A percentile compares a stretch with the other conserved stretches of the same genome.
These are phyloP conservation scores for Croton setiger DNA, from an alignment of 441 rosid genomes.

Conservation along the genomic window DNA sequence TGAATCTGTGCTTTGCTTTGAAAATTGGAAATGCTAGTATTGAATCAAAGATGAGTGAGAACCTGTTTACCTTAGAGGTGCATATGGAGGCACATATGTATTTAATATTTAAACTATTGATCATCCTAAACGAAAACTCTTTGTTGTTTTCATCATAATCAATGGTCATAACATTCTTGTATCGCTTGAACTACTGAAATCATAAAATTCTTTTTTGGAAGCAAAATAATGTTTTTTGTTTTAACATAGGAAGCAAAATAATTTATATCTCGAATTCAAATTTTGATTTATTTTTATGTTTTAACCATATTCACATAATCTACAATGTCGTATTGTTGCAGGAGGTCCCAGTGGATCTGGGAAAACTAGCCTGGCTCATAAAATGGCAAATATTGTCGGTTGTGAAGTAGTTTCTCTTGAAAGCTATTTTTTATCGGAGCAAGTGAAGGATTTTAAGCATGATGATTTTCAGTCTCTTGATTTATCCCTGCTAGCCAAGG, in stretches of 20 bases:
- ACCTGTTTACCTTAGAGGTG: background rate
- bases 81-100: background rate
- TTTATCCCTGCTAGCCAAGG: slow-evolving; percentile 88
- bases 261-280: background rate
- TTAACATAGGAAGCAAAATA: no score
- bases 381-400: slow-evolving; percentile 99
- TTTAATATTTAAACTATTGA: background rate
- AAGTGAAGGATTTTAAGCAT: slow-evolving; percentile 83
- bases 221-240: no score
- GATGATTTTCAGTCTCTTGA: slow-evolving; percentile 94
- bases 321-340: slow-evolving; percentile 32
- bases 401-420: slow-evolving; percentile 99
- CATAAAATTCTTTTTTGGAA: no score
- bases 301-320: background rate
- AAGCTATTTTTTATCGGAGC: slow-evolving; percentile 85
- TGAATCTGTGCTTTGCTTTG: background rate
- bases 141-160: background rate
- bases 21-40: background rate
- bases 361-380: slow-evolving; percentile 98
- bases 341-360: slow-evolving; percentile 99
- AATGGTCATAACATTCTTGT: background rate
- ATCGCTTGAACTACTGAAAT: background rate
- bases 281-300: background rate
- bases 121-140: background rate
- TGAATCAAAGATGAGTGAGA: slow-evolving; percentile 1